Evolutionary conservation across 1,284 basidiomycete genomes (phyloP).

Genomic region (Cutaneotrichosporon dermatis): DNA sequence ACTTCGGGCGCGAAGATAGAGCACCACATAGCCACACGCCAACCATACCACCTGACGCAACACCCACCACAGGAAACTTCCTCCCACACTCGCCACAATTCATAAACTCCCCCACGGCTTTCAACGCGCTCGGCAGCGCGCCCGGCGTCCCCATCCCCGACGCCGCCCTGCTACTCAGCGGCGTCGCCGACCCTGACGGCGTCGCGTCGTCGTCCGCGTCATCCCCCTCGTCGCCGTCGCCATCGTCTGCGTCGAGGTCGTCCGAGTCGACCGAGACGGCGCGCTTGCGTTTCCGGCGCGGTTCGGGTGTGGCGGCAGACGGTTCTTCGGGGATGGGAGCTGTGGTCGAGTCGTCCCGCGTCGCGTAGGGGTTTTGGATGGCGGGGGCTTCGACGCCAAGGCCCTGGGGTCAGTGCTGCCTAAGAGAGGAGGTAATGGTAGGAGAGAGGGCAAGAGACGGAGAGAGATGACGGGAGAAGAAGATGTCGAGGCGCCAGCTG

Average conservation of each 20-base stretch:
- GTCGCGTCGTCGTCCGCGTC: not conserved
- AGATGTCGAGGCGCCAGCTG: too few relatives aligned
- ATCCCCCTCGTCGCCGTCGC: not conserved
- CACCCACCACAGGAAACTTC: conserved; percentile 80
- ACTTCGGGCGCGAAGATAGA: too few relatives aligned
- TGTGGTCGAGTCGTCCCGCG: too few relatives aligned
- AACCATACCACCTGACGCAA: too few relatives aligned
- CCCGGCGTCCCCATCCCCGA: too few relatives aligned
- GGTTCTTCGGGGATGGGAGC: too few relatives aligned
- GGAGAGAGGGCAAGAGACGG: too few relatives aligned
- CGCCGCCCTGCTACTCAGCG: too few relatives aligned
- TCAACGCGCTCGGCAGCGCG: conserved; percentile 49
- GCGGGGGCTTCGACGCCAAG: conserved; percentile 43
- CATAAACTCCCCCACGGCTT: conserved; percentile 72
- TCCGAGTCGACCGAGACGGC: conserved; percentile 57
- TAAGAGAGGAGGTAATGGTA: too few relatives aligned
- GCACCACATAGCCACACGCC: too few relatives aligned
- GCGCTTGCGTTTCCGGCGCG: conserved; percentile 38
- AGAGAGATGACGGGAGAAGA: too few relatives aligned
- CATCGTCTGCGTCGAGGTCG: conserved; percentile 56
- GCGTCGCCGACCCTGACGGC: too few relatives aligned
- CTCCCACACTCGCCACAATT: conserved; percentile 76
- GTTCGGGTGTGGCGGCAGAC: not conserved
- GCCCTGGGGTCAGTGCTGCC: conserved; percentile 26
- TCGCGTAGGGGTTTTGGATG: conserved; percentile 1